phyloP scores from a whole-genome alignment of 1,284 basidiomycete species.

The Sanghuangporus weigelae region DNA sequence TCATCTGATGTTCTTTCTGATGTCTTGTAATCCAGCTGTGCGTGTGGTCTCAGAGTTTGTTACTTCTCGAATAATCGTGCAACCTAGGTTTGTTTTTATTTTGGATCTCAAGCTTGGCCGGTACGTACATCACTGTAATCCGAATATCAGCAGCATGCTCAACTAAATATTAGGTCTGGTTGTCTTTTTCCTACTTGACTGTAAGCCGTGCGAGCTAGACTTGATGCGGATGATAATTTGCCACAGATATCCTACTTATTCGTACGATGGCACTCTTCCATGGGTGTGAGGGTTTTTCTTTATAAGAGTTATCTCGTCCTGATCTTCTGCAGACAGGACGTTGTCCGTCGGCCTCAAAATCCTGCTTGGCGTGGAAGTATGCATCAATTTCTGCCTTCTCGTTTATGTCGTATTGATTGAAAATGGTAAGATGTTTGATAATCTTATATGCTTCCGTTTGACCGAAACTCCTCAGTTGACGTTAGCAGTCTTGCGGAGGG shows the following conservation, averaged over 20 bases:
- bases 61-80: no score
- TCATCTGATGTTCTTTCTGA: no score
- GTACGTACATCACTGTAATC: background rate
- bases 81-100: no score
- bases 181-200: background rate
- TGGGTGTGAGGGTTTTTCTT: background rate
- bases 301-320: no score
- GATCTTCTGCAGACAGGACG: background rate
- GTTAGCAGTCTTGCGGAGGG: background rate
- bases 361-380: background rate
- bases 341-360: background rate
- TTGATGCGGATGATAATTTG: background rate
- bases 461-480: background rate
- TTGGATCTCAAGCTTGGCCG: background rate
- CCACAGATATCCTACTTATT: slow-evolving; percentile 6
- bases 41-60: no score
- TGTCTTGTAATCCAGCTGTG: no score
- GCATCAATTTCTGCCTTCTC: background rate
- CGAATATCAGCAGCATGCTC: background rate
- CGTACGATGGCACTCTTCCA: slow-evolving; percentile 8
- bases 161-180: background rate
- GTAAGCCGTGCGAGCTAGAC: background rate
- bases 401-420: background rate
- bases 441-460: background rate
- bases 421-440: background rate